Percentiles rank a stretch among this genome's conserved stretches.
Evolutionary conservation across 345 rosid genomes (phyloP).

Genomic region (Lepidium aucheri): DNA sequence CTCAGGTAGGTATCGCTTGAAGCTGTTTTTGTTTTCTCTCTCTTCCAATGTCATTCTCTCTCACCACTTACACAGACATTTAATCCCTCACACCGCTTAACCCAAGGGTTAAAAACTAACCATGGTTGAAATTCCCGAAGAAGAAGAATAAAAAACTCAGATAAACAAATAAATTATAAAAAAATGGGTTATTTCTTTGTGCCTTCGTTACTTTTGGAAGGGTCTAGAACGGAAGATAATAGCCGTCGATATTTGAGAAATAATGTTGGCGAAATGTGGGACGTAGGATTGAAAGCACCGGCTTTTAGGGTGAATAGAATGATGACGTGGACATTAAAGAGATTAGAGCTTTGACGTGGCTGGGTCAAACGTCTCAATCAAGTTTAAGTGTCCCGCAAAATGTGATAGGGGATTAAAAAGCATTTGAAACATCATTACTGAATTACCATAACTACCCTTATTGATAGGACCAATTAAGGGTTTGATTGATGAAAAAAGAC

Average conservation of each 20-base stretch:
- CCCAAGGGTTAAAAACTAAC: conserved; percentile 20
- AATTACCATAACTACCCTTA: conserved; percentile 10
- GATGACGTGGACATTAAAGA: conserved; percentile 38
- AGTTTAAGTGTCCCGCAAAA: neutral
- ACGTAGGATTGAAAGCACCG: conserved; percentile 34
- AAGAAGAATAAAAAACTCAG: neutral
- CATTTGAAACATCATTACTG: neutral
- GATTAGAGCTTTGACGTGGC: conserved; percentile 47
- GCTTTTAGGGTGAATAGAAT: neutral
- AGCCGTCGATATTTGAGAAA: conserved; percentile 39
- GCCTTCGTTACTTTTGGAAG: conserved; percentile 29
- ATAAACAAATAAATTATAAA: neutral
- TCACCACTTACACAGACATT: conserved; percentile 20
- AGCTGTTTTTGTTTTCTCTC: neutral
- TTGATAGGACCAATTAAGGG: neutral
- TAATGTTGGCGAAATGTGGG: neutral
- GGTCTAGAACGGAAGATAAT: conserved; percentile 37
- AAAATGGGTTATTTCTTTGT: neutral
- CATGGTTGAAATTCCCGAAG: conserved; percentile 11
- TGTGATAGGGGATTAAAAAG: conserved; percentile 3
- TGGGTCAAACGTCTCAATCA: conserved; percentile 27
- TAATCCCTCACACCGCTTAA: conserved; percentile 25
- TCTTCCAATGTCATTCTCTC: conserved; percentile 19
- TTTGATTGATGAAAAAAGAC: too few relatives aligned
- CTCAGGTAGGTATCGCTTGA: conserved; percentile 19